Percentiles rank a stretch among this genome's conserved stretches.
phyloP scores from a whole-genome alignment of 2,329 filamentous ascomycete genomes.

The Hysterium pulicare region DNA sequence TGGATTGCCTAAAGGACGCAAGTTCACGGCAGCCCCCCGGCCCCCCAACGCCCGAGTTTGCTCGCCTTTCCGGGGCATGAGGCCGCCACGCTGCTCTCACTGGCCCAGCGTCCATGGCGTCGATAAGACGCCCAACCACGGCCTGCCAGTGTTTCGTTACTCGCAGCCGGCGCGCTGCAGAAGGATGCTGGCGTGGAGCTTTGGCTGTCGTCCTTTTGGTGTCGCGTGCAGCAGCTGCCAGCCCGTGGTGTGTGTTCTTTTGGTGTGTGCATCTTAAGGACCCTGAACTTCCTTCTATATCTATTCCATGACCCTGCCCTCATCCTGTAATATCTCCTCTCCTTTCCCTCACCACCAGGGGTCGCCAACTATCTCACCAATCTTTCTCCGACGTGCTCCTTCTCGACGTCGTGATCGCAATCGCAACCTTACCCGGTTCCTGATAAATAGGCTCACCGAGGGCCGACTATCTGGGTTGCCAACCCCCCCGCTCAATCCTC shows the following conservation, averaged over 20 bases:
- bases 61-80: background rate
- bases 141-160: too few relatives aligned
- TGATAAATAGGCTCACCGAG: background rate
- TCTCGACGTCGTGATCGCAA: background rate
- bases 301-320: background rate
- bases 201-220: background rate
- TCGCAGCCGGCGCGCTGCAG: background rate
- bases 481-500: too few relatives aligned
- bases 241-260: background rate
- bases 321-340: background rate
- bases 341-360: background rate
- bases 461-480: background rate
- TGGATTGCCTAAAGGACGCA: slow-evolving; percentile 2
- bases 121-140: too few relatives aligned
- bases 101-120: background rate
- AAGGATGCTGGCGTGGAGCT: background rate
- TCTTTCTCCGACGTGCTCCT: background rate
- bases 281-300: background rate
- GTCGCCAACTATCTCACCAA: background rate
- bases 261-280: background rate
- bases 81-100: too few relatives aligned
- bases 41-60: background rate
- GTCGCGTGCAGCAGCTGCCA: slow-evolving; percentile 4
- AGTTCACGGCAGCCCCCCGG: too few relatives aligned
- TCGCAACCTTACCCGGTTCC: background rate